A percentile compares a stretch with the other conserved stretches of the same genome.
These are phyloP conservation scores for Borovskyia barvae DNA, from an alignment of 208 protist genomes.

Conservation along the genomic window DNA sequence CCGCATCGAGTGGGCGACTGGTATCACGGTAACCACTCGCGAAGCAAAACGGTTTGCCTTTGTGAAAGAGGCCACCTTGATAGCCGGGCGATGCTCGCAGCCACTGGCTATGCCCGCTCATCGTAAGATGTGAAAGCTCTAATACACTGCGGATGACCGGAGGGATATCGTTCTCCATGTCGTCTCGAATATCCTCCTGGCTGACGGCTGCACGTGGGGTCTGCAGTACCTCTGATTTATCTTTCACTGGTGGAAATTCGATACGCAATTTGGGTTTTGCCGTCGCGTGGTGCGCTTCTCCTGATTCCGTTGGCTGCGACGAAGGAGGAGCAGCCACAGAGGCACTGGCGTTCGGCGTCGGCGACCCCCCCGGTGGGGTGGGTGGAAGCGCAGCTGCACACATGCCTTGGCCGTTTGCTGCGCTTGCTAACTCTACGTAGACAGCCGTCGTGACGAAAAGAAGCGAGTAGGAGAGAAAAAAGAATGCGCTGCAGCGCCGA, in stretches of 20 bases:
- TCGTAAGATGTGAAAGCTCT: constrained; percentile 71
- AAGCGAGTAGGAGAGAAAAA: no score
- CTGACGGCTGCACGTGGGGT: constrained; percentile 43
- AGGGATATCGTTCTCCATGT: constrained; percentile 66
- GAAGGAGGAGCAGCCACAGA: not conserved
- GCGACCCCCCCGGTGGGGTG: not conserved
- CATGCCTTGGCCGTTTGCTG: no score
- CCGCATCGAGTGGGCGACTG: constrained; percentile 51
- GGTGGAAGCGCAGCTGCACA: no score
- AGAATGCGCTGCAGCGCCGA: no score
- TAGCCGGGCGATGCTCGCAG: constrained; percentile 71
- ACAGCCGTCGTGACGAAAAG: no score
- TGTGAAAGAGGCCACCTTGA: constrained; percentile 78
- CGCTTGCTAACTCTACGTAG: no score
- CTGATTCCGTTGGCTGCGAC: no score
- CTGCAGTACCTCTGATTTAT: constrained; percentile 37
- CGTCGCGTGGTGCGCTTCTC: no score
- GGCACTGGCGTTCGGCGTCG: not conserved
- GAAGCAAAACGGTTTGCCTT: constrained; percentile 77
- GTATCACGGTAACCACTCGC: constrained; percentile 78
- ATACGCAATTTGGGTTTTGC: constrained; percentile 44
- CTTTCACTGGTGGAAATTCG: constrained; percentile 69
- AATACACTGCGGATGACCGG: constrained; percentile 82
- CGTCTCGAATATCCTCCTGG: constrained; percentile 51
- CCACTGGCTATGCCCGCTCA: constrained; percentile 80